Conservation (phyloP, 148 eudicot species). For the Persicaria tinctoria region DNA sequence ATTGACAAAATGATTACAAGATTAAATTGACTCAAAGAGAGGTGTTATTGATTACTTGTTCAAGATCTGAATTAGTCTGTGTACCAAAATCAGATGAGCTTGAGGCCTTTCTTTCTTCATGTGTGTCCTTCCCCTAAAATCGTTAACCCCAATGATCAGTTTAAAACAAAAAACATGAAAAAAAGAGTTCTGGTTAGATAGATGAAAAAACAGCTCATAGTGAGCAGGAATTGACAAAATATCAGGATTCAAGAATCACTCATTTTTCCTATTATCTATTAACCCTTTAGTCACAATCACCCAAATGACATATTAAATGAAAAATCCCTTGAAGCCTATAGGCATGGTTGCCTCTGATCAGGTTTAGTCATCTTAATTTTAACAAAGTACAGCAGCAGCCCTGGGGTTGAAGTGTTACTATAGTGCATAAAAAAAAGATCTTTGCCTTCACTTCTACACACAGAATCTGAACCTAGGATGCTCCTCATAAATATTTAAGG, state of each 20-base stretch:
- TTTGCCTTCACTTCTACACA: not conserved
- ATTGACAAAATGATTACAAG: not conserved
- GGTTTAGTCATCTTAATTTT: not conserved
- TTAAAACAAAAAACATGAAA: constrained; percentile 9
- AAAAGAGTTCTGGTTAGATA: not conserved
- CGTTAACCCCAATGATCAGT: not conserved
- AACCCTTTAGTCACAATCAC: not conserved
- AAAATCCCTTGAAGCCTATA: not conserved
- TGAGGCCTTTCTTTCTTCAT: constrained; percentile 27
- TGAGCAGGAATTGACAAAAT: not conserved
- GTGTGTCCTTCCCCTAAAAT: constrained; percentile 33
- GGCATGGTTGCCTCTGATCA: not conserved
- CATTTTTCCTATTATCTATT: not conserved
- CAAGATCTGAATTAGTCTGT: constrained; percentile 20
- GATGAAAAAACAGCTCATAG: not conserved
- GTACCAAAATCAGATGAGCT: constrained; percentile 21
- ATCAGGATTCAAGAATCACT: not conserved
- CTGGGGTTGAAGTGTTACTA: not conserved
- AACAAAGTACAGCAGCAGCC: not conserved
- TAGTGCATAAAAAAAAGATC: not conserved
- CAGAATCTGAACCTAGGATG: no score
- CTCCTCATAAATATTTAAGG: not conserved
- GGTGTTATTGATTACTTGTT: constrained; percentile 24
- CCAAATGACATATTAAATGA: not conserved
- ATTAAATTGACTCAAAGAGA: not conserved